A percentile compares a stretch with the other conserved stretches of the same genome.
Conservation (phyloP, 2,329 filamentous ascomycete genomes). For the Hyphodiscus sp. region DNA sequence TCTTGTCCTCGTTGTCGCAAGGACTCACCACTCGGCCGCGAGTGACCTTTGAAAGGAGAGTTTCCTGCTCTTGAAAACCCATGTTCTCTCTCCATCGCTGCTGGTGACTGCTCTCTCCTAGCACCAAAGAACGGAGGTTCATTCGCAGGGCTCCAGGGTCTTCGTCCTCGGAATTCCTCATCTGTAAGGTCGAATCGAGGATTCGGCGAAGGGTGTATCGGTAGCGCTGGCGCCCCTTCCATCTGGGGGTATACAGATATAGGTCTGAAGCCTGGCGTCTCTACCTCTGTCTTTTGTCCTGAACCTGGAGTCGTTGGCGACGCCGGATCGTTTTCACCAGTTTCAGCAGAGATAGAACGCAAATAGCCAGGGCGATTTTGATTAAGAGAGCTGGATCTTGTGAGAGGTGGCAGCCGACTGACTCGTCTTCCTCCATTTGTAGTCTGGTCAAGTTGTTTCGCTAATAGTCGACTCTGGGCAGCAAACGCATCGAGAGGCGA, state of each 20-base stretch:
- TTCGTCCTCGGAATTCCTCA: constrained; percentile 24
- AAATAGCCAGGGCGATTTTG: constrained; percentile 77
- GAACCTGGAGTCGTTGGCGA: constrained; percentile 34
- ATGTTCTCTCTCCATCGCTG: constrained; percentile 37
- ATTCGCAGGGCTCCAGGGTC: constrained; percentile 10
- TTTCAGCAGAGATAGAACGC: constrained; percentile 62
- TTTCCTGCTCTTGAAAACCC: constrained; percentile 9
- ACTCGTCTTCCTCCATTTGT: constrained; percentile 68
- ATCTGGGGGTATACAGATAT: constrained; percentile 70
- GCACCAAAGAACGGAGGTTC: constrained; percentile 39
- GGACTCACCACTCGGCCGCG: constrained; percentile 24
- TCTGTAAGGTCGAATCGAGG: constrained; percentile 14
- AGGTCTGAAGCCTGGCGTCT: constrained; percentile 49
- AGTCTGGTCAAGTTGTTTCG: constrained; percentile 77
- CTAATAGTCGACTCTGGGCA: constrained; percentile 80
- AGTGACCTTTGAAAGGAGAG: constrained; percentile 15
- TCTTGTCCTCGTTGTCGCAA: constrained; percentile 25
- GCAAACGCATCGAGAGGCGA: constrained; percentile 95
- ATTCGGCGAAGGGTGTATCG: constrained; percentile 5
- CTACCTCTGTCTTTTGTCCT: constrained; percentile 48
- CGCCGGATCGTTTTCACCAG: constrained; percentile 35
- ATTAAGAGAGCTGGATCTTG: constrained; percentile 74
- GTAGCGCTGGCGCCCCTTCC: constrained; percentile 36
- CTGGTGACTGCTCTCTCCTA: constrained; percentile 52
- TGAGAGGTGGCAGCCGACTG: constrained; percentile 78